phyloP scores from a whole-genome alignment of 2,329 filamentous ascomycete genomes.

The Alternaria burnsii region DNA sequence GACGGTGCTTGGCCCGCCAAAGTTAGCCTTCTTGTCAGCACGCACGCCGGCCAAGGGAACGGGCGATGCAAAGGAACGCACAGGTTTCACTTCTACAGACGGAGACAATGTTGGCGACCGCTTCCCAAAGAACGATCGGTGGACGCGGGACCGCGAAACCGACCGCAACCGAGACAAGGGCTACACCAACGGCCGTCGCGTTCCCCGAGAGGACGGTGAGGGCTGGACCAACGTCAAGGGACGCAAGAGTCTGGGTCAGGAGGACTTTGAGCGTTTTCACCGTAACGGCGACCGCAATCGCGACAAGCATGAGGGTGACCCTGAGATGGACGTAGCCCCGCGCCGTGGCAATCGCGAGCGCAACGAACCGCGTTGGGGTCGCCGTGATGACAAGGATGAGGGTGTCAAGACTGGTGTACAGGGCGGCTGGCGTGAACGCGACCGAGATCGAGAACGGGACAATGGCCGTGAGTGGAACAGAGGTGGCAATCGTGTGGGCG shows the following conservation, averaged over 20 bases:
- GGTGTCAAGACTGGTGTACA: conserved; percentile 53
- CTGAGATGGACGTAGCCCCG: conserved; percentile 57
- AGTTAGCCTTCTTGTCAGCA: conserved; percentile 81
- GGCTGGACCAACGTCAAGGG: conserved; percentile 79
- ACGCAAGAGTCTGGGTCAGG: conserved; percentile 75
- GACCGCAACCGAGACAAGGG: conserved; percentile 50
- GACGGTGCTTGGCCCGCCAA: conserved; percentile 84
- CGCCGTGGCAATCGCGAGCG: conserved; percentile 72
- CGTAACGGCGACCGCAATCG: conserved; percentile 64
- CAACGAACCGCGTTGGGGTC: conserved; percentile 74
- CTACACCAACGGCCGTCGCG: conserved; percentile 50
- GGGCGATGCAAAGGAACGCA: conserved; percentile 49
- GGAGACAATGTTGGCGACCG: conserved; percentile 51
- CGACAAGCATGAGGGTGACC: conserved; percentile 54
- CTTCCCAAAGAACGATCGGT: conserved; percentile 50
- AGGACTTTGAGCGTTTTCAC: conserved; percentile 74
- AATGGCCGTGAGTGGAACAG: conserved; percentile 64
- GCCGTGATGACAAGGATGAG: conserved; percentile 67
- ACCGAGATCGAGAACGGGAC: conserved; percentile 45
- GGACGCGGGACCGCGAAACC: conserved; percentile 54
- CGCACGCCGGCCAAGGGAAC: conserved; percentile 57
- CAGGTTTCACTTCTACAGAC: conserved; percentile 45
- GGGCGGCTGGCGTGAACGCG: conserved; percentile 67
- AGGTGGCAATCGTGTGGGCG: conserved; percentile 57
- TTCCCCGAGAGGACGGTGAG: conserved; percentile 66